Percentiles rank a stretch among this genome's conserved stretches.
These are phyloP conservation scores for Vigna unguiculata DNA, from an alignment of 306 rosid species.

Conservation along the genomic window DNA sequence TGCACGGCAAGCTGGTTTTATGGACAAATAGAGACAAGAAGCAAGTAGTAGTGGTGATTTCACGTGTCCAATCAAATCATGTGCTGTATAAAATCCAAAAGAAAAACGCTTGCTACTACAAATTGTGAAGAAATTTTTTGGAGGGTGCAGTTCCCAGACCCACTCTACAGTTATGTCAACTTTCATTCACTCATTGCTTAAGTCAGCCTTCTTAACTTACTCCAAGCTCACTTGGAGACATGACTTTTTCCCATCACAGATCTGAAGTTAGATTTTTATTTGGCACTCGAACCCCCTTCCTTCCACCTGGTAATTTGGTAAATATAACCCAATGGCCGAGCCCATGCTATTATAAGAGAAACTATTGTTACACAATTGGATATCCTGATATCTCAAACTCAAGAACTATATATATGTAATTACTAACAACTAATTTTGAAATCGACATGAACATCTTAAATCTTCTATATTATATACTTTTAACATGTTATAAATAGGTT, in stretches of 20 bases:
- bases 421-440: neutral
- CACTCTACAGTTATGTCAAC: constrained; percentile 32
- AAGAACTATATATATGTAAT: neutral
- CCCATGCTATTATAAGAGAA: neutral
- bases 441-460: neutral
- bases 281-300: neutral
- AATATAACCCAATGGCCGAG: neutral
- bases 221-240: constrained; percentile 11
- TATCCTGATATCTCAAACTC: constrained; percentile 16
- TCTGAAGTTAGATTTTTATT: constrained; percentile 9
- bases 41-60: constrained; percentile 36
- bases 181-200: constrained; percentile 26
- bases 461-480: neutral
- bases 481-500: neutral
- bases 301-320: neutral
- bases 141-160: constrained; percentile 17
- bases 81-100: constrained; percentile 12
- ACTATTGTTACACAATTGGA: neutral
- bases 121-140: constrained; percentile 9
- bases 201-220: constrained; percentile 16
- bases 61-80: constrained; percentile 41
- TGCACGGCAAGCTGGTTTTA: constrained; percentile 36
- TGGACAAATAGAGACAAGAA: constrained; percentile 42
- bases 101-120: constrained; percentile 2
- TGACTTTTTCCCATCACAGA: neutral